phyloP scores from a whole-genome alignment of 768 basidiomycete genomes.

The Xerocomellus chrysenteron region DNA sequence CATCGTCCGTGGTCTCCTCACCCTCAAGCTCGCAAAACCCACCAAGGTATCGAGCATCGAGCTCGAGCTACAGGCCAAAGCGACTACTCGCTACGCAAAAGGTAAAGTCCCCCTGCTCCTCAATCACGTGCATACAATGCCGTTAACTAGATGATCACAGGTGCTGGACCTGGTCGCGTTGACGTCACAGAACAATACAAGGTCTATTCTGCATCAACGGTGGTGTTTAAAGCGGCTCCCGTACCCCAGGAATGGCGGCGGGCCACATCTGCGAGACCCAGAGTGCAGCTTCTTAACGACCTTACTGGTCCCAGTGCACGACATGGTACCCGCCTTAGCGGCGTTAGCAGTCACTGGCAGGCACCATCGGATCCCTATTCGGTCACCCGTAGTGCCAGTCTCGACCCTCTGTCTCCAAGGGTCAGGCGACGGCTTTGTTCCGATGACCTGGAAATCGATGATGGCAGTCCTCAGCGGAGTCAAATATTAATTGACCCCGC shows the following conservation, averaged over 20 bases:
- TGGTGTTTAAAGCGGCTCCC: constrained; percentile 68
- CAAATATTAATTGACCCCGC: constrained; percentile 17
- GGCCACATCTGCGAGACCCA: constrained; percentile 16
- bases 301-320: background rate
- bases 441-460: constrained; percentile 4
- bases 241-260: constrained; percentile 26
- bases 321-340: background rate
- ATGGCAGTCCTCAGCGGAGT: background rate
- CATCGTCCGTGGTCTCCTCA: constrained; percentile 64
- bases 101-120: constrained; percentile 45
- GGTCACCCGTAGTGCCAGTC: constrained; percentile 9
- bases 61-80: constrained; percentile 71
- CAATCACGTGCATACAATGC: background rate
- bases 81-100: constrained; percentile 80
- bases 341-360: background rate
- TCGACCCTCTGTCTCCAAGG: constrained; percentile 8
- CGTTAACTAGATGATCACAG: constrained; percentile 23
- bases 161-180: constrained; percentile 67
- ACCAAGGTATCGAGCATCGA: constrained; percentile 86
- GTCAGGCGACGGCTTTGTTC: constrained; percentile 6
- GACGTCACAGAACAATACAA: constrained; percentile 79
- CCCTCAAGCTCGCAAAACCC: constrained; percentile 66
- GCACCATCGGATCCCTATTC: background rate
- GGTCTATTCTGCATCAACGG: constrained; percentile 66
- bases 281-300: constrained; percentile 12